These are phyloP conservation scores for Inonotus obliquus DNA, from an alignment of 1,284 basidiomycete species.

Conservation along the genomic window DNA sequence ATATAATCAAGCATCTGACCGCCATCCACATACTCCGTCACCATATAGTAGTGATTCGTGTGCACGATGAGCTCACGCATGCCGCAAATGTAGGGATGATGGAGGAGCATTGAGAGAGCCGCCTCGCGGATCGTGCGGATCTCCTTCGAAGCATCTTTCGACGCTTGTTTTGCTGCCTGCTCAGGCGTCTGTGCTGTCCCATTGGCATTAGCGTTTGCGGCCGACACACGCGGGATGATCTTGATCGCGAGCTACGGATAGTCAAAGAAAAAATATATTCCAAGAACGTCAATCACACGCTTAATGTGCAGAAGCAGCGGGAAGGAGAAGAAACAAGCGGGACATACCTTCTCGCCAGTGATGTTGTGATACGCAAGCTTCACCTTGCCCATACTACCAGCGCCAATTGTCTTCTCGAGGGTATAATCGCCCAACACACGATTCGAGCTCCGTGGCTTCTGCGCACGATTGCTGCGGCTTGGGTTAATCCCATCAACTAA, in stretches of 20 bases:
- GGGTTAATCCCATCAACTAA: not conserved
- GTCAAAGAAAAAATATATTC: not conserved
- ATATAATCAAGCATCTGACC: conserved; percentile 99
- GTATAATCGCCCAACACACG: conserved; percentile 90
- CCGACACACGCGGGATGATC: conserved; percentile 80
- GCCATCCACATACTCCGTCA: conserved; percentile 97
- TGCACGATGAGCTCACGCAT: conserved; percentile 98
- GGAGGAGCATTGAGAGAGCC: conserved; percentile 87
- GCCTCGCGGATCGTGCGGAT: conserved; percentile 95
- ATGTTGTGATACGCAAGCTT: conserved; percentile 90
- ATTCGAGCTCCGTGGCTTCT: conserved; percentile 29
- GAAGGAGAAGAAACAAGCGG: conserved; percentile 24
- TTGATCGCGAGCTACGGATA: conserved; percentile 85
- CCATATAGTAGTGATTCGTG: conserved; percentile 98
- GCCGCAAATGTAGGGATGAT: conserved; percentile 98
- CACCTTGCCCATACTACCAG: conserved; percentile 99
- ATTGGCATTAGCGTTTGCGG: conserved; percentile 40
- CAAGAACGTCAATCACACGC: not conserved
- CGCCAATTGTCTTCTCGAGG: conserved; percentile 94
- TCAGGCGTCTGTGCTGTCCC: conserved; percentile 46
- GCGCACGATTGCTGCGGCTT: not conserved
- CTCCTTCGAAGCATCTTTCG: conserved; percentile 94
- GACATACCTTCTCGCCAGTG: conserved; percentile 84
- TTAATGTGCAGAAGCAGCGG: not conserved
- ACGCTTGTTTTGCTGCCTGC: conserved; percentile 73